Base-by-base conservation (phyloP, 1,284 basidiomycete genomes). In the Papiliotrema fonsecae region DNA sequence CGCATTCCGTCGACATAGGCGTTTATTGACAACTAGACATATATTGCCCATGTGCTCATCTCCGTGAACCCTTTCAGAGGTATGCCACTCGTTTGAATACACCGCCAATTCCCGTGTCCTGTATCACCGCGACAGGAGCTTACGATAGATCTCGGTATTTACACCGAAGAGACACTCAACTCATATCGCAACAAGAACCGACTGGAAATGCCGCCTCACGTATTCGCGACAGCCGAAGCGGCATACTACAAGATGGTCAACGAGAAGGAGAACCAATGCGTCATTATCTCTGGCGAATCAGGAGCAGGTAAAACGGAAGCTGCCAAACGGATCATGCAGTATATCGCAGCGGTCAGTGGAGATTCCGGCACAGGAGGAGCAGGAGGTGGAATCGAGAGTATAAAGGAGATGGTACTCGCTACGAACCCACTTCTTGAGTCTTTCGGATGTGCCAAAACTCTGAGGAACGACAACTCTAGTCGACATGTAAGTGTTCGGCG, bases 321-420 rank as follows among this genome's bases (percentile, higher is more conserved):
- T 9, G 93, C 93, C 22, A 97, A 97, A 72, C 83, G 92, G 50
- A 98, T 99, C 75, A 99, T 99, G 96, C 93, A 98, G 75, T 99
- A 98, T 71, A 97, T 98, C 59, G 96, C 96, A 11, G 96, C 89
- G 6, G 96, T 98, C 2, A 88, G 88, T 47, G 70, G 70, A 9
- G 38, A 25, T 11, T 21, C 16, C 7, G 18, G 86, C 86, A 2
- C 81, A 85, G 85, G 86, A 64, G 84, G 80, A 63, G 85, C 83
- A 59, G 68, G 61, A 14, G 64, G 65, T 11, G 69, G 71, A 2
- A 97, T 98, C 56, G 88, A 94, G 69, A 86, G 92, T 70, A 93
- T 98, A 74, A 97, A 98, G 78, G 93, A 98, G 68, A 99, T 99
- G 96, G 96, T 98, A n/a, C 78, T 99, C 36, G 96, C 96, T 9